Conservation (phyloP, 2,329 filamentous ascomycete genomes). For the Pseudogymnoascus sp. region DNA sequence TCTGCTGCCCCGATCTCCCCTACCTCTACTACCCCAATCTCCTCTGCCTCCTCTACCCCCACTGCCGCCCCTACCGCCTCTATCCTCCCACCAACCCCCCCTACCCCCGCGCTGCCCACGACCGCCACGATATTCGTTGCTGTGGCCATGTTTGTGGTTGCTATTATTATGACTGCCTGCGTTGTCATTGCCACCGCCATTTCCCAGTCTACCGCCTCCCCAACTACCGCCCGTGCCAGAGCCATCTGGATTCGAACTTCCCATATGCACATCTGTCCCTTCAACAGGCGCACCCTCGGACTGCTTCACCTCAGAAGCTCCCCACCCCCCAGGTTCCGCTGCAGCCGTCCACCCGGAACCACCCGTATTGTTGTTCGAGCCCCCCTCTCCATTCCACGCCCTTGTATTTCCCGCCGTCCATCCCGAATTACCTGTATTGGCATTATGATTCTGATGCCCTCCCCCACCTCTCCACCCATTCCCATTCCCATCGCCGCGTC, state of each 20-base stretch:
- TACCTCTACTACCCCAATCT: neutral
- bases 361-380: neutral
- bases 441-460: neutral
- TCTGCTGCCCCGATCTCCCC: neutral
- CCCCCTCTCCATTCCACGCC: neutral
- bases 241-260: neutral
- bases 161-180: neutral
- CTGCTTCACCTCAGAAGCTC: neutral
- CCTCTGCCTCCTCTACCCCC: neutral
- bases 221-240: neutral
- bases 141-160: neutral
- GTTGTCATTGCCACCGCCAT: neutral
- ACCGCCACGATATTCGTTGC: neutral
- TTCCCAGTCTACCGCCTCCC: neutral
- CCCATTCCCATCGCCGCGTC: neutral
- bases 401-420: neutral
- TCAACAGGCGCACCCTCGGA: neutral
- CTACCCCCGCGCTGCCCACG: neutral
- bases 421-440: neutral
- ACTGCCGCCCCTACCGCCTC: neutral
- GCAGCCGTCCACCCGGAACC: neutral
- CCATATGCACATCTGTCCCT: neutral
- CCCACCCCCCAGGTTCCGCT: neutral
- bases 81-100: neutral
- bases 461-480: neutral